Evolutionary conservation across 176 grass and related monocot species (phyloP), one percentile per base, ranked within the genome.

Genomic region (Cenchrus fungigraminus): DNA sequence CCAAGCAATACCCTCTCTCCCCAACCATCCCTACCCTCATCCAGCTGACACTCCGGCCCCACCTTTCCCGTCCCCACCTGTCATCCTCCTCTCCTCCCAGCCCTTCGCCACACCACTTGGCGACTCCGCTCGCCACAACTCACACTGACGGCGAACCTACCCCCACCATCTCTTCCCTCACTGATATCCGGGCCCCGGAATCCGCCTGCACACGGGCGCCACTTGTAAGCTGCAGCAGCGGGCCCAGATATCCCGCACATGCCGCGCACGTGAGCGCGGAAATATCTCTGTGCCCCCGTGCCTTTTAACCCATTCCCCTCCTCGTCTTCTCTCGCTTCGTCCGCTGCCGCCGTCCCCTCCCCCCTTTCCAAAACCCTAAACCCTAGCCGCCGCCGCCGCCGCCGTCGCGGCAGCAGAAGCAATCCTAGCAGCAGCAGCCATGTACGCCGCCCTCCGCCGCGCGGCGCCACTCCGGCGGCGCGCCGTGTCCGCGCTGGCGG

Each of bases 401-500:
- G 76, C 68, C 40, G 89, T 11, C 80, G 79, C 54, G 57, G 77
- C 31, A 25, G 77, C 82, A 8, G 66, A 76, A 32, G 76, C 49
- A 9, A 62, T n/a, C 9, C 45, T 6, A 46, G 29, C 22, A 25
- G 22, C 58, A 20, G 58, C 56, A 67, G 77, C 85, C 58, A 92
- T 89, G 83, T 89, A 86, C 74, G 85, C 87, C 80, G 81, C 78
- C 13, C 82, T 90, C 9, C 88, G 88, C 17, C 85, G 90, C 15
- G 52, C 82, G 82, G 84, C 81, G 29, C 86, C 97, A 0, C 88
- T 94, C 14, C 43, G 90, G 20, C 74, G 86, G 1, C 79, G 83
- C 25, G 70, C 89, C 1, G 60, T 64, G 0, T 89, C 84, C 0
- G 70, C 84, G 3, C 44, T 85, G 29, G 6, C 77, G 13, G 53